Evolutionary conservation across 371 early-diverging fungal species (phyloP), one percentile per base, ranked within the genome.

Genomic region (Haplosporangium sp.): DNA sequence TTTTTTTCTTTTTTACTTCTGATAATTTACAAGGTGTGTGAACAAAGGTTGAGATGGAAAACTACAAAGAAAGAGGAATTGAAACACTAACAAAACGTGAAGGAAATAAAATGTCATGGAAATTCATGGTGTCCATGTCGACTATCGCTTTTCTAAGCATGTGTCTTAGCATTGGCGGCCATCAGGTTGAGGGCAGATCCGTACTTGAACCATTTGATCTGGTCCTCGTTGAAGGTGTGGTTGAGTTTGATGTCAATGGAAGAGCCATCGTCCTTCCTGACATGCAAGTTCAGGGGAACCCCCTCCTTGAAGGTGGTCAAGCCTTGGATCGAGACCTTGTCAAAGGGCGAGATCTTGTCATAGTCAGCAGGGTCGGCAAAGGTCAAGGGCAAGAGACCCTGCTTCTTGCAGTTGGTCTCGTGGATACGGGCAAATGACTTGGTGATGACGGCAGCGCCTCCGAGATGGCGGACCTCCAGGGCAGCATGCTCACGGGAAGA

Each of bases 351-450:
- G 69, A 98, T 87, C 83, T 87, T 86, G 76, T 96, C 95, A 64
- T 95, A 94, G 70, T 95, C 95, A 55, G 89, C 90, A 51, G 96
- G 92, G 86, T 98, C 87, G 75, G 89, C 89, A 79, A 98, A 97
- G 52, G 96, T 96, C 69, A 98, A 82, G n/a, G 99, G 99, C 60
- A 98, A 86, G 72, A 96, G 89, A 67, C 99, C 99, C 85, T 98
- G 98, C 91, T 98, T 98, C 91, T 98, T 98, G 81, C 97, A 89
- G 87, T 98, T 98, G 74, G 98, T 98, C 87, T 98, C 97, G 87
- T 98, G 99, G 80, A 98, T 98, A 83, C 99, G 94, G 53, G 99
- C 99, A 83, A 98, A 97, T 14, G 95, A 94, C 86, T 93, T 94
- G 81, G 90, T 89, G 76, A 98, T 88, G 73, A 98, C 91, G 11